A percentile compares a stretch with the other conserved stretches of the same genome.
Conservation (phyloP, 139 green algal genomes). For the Picochlorum sp. region DNA sequence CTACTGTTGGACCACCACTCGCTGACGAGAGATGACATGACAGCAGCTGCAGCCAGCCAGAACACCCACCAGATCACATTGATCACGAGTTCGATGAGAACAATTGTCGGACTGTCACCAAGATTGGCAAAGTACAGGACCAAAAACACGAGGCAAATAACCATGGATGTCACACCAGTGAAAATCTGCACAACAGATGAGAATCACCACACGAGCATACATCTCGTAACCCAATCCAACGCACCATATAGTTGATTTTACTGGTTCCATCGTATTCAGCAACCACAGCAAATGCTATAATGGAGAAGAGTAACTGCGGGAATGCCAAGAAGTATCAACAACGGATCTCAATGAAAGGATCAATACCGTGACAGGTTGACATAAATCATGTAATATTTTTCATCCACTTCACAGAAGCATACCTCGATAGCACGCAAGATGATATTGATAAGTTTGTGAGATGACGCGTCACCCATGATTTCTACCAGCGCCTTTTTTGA, state of each 20-base stretch:
- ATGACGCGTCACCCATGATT: too few relatives aligned
- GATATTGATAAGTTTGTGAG: too few relatives aligned
- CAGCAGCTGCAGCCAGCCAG: constrained; percentile 10
- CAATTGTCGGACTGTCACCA: constrained; percentile 1
- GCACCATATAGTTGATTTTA: constrained; percentile 1
- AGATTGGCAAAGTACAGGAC: constrained; percentile 1
- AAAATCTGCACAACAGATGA: constrained; percentile 1
- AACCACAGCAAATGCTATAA: constrained; percentile 14
- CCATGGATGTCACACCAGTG: constrained; percentile 12
- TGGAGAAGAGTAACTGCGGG: constrained; percentile 12
- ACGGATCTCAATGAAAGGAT: background rate
- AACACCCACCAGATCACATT: constrained; percentile 10
- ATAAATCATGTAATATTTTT: background rate
- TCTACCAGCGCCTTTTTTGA: too few relatives aligned
- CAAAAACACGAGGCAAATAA: constrained; percentile 12
- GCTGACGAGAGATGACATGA: background rate
- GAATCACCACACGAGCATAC: background rate
- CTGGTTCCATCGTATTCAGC: constrained; percentile 6
- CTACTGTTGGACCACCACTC: too few relatives aligned
- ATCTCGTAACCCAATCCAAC: background rate
- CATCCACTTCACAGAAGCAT: too few relatives aligned
- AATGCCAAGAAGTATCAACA: background rate
- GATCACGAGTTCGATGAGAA: constrained; percentile 6
- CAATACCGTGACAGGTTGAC: background rate
- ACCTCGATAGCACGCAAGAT: too few relatives aligned